phyloP scores from a whole-genome alignment of 2,329 filamentous ascomycete genomes.

The Chalaropsis ovoidea region DNA sequence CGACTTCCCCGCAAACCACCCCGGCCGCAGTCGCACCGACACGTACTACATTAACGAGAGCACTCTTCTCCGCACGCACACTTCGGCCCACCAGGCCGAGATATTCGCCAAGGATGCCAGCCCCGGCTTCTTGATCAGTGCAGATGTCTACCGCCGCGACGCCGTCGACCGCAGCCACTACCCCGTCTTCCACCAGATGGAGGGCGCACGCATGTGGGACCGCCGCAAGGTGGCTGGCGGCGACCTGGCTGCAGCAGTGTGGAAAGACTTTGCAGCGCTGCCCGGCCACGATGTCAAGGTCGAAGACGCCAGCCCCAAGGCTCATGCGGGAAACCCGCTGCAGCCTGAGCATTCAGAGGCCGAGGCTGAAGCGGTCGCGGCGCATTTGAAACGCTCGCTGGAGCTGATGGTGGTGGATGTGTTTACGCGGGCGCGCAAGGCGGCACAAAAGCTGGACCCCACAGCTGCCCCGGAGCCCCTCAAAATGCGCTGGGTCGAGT shows the following conservation, averaged over 20 bases:
- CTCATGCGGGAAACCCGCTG: slow-evolving; percentile 70
- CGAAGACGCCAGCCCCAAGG: slow-evolving; percentile 71
- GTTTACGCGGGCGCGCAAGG: slow-evolving; percentile 66
- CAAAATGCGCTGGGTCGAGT: slow-evolving; percentile 85
- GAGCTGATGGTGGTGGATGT: slow-evolving; percentile 85
- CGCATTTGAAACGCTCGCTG: slow-evolving; percentile 78
- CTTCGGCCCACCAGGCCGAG: slow-evolving; percentile 82
- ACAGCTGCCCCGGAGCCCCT: slow-evolving; percentile 58
- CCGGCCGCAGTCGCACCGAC: slow-evolving; percentile 76
- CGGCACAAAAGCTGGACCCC: slow-evolving; percentile 57
- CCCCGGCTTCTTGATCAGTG: slow-evolving; percentile 78
- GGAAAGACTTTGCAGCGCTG: slow-evolving; percentile 58
- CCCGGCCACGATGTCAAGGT: slow-evolving; percentile 66
- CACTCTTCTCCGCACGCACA: slow-evolving; percentile 84
- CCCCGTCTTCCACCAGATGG: slow-evolving; percentile 97
- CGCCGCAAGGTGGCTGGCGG: slow-evolving; percentile 45
- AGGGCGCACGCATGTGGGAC: slow-evolving; percentile 85
- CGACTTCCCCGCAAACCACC: slow-evolving; percentile 78
- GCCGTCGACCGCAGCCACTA: slow-evolving; percentile 93
- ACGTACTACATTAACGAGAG: slow-evolving; percentile 88
- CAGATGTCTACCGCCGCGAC: slow-evolving; percentile 91
- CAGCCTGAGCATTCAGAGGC: slow-evolving; percentile 63
- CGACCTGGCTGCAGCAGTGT: slow-evolving; percentile 55
- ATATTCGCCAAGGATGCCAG: slow-evolving; percentile 62
- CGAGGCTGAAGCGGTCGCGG: slow-evolving; percentile 72